These are phyloP conservation scores for Solanum pinnatisectum DNA, from an alignment of 257 asterid species.

Conservation along the genomic window DNA sequence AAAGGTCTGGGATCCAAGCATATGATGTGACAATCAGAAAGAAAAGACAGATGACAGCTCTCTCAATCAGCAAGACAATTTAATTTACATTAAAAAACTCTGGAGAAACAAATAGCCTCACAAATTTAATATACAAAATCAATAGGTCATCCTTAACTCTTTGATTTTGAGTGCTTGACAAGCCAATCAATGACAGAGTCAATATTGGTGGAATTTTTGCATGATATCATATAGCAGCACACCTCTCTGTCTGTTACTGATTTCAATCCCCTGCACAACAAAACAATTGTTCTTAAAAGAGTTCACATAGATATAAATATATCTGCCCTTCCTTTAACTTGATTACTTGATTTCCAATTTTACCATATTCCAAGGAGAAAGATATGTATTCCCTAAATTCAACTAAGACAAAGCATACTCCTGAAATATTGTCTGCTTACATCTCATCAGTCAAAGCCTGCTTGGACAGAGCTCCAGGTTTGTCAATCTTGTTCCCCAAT, in stretches of 20 bases:
- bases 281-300: not conserved
- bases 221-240: conserved; percentile 94
- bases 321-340: not conserved
- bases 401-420: not conserved
- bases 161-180: conserved; percentile 81
- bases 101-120: not conserved
- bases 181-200: conserved; percentile 96
- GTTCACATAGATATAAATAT: not conserved
- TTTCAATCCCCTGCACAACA: conserved; percentile 61
- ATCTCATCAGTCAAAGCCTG: conserved; percentile 82
- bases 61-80: not conserved
- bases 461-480: conserved; percentile 65
- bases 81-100: conserved; percentile 7
- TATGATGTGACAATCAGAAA: not conserved
- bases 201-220: conserved; percentile 90
- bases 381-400: not conserved
- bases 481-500: conserved; percentile 89
- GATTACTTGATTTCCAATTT: not conserved
- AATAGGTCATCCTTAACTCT: conserved; percentile 33
- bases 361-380: not conserved
- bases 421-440: conserved; percentile 27
- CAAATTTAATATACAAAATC: conserved; percentile 14
- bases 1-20: not conserved
- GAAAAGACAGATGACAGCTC: not conserved
- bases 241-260: conserved; percentile 81